A percentile compares a stretch with the other conserved stretches of the same genome.
These are phyloP conservation scores for Mimosa bimucronata DNA, from an alignment of 306 rosid genomes.

Conservation along the genomic window DNA sequence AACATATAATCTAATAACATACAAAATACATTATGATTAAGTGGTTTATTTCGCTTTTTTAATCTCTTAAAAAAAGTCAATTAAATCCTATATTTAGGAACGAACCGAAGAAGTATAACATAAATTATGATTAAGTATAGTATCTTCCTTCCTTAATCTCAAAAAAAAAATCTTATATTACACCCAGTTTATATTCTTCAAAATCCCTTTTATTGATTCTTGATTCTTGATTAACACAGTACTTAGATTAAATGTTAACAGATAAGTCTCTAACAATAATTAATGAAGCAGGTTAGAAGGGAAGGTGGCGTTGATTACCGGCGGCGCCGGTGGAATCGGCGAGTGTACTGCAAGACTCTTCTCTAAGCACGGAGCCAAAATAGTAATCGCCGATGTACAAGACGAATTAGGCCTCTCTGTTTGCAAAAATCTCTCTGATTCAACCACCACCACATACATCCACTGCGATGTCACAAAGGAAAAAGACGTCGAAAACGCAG, in stretches of 20 bases:
- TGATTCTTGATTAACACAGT: no score
- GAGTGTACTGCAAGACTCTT: constrained; percentile 53
- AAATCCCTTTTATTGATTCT: no score
- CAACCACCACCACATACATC: constrained; percentile 27
- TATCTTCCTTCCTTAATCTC: no score
- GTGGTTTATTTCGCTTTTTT: no score
- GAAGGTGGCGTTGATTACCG: constrained; percentile 62
- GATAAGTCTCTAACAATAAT: background rate
- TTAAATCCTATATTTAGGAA: no score
- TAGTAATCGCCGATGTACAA: constrained; percentile 49
- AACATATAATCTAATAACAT: no score
- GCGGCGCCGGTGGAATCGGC: constrained; percentile 63
- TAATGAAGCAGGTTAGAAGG: constrained; percentile 52
- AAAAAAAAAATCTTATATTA: no score
- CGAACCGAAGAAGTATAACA: no score
- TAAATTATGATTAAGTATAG: no score
- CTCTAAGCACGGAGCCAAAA: constrained; percentile 53
- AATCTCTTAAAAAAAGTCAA: no score
- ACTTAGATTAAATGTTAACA: no score
- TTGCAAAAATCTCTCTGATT: background rate
- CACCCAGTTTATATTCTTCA: background rate
- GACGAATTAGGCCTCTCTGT: background rate
- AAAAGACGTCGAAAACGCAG: constrained; percentile 39
- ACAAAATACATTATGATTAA: no score
- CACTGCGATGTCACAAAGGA: constrained; percentile 61